phyloP scores from a whole-genome alignment of 495 filamentous ascomycete genomes.

The Parachaetomium inaequale region DNA sequence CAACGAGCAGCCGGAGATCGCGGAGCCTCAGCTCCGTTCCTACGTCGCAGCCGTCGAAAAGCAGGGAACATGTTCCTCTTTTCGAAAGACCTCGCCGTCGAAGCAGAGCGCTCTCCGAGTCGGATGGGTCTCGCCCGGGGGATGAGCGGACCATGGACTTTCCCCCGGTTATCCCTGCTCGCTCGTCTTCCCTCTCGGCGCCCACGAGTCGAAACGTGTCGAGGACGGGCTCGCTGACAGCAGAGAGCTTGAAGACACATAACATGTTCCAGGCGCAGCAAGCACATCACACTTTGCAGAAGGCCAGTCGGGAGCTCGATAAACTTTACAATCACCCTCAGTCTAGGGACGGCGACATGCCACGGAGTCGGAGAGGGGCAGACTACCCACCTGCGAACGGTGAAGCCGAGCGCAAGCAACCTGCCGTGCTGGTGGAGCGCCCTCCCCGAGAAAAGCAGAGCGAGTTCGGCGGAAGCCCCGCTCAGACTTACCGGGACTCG shows the following conservation, averaged over 20 bases:
- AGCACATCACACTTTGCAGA: constrained; percentile 27
- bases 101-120: constrained; percentile 46
- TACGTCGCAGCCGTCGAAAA: constrained; percentile 31
- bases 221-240: constrained; percentile 60
- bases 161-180: constrained; percentile 57
- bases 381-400: background rate
- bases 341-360: background rate
- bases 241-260: constrained; percentile 62
- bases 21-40: constrained; percentile 43
- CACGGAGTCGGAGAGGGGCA: background rate
- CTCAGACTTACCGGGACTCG: constrained; percentile 4
- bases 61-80: constrained; percentile 32
- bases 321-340: constrained; percentile 24
- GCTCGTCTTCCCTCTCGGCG: constrained; percentile 66
- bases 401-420: background rate
- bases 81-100: constrained; percentile 36
- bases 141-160: constrained; percentile 54
- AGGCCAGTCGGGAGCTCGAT: constrained; percentile 28
- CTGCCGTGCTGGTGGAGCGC: constrained; percentile 22
- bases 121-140: constrained; percentile 43
- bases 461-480: constrained; percentile 18
- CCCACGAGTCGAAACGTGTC: constrained; percentile 67
- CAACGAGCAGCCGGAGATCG: constrained; percentile 50
- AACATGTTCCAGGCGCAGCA: constrained; percentile 42
- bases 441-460: constrained; percentile 35